These are phyloP conservation scores for Fraxinus pennsylvanica DNA, from an alignment of 257 asterid species.

Conservation along the genomic window DNA sequence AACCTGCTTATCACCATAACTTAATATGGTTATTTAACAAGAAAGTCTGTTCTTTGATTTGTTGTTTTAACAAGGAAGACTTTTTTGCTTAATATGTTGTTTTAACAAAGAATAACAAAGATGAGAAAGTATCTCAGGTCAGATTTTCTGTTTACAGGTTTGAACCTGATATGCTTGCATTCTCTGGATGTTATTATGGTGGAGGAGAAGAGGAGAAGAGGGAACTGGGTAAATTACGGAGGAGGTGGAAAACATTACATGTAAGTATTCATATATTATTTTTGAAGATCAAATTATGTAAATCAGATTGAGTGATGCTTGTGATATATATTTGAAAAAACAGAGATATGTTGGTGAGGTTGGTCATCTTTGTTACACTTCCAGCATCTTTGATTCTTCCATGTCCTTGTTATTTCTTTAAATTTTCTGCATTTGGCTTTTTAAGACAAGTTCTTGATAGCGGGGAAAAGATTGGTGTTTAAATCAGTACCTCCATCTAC, in stretches of 20 bases:
- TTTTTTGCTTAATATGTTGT: not conserved
- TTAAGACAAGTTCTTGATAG: not conserved
- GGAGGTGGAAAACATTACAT: constrained; percentile 94
- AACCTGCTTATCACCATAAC: constrained; percentile 3
- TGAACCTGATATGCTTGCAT: constrained; percentile 99
- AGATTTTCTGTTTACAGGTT: constrained; percentile 56
- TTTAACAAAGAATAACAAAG: constrained; percentile 5
- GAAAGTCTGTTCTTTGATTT: not conserved
- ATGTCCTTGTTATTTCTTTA: not conserved
- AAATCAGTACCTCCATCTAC: not conserved
- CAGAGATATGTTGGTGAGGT: constrained; percentile 7
- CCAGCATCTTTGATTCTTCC: not conserved
- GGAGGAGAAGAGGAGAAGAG: constrained; percentile 94
- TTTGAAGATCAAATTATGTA: not conserved
- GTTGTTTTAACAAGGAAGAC: constrained; percentile 1
- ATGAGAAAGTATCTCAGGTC: constrained; percentile 17
- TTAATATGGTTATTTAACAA: constrained; percentile 2
- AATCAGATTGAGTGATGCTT: constrained; percentile 10
- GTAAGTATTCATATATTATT: constrained; percentile 48
- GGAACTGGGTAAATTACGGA: constrained; percentile 83
- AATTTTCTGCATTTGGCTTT: not conserved
- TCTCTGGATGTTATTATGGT: constrained; percentile 97
- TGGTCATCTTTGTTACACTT: constrained; percentile 5
- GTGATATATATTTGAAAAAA: not conserved
- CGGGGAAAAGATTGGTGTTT: not conserved